A percentile compares a stretch with the other conserved stretches of the same genome.
Evolutionary conservation across 306 rosid genomes (phyloP).

Genomic region (Mimosa bimucronata): DNA sequence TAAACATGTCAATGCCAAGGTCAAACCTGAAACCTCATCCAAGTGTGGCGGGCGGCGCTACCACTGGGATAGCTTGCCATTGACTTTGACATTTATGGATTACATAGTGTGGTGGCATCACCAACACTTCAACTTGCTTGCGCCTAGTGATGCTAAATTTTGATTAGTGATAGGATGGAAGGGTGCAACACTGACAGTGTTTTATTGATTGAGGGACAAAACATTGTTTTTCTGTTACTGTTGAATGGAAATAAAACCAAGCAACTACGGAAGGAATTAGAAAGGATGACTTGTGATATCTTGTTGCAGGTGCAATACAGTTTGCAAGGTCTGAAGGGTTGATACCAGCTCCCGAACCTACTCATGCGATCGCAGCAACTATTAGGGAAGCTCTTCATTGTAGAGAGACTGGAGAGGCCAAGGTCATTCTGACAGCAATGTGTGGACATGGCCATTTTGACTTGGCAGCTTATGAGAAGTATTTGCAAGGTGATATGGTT

Average conservation of each 20-base stretch:
- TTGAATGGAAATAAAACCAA: neutral
- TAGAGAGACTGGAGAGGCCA: constrained; percentile 76
- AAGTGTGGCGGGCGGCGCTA: too few relatives aligned
- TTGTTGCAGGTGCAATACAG: constrained; percentile 52
- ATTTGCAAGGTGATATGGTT: constrained; percentile 82
- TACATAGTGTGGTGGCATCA: neutral
- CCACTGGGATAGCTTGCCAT: too few relatives aligned
- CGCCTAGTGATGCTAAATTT: neutral
- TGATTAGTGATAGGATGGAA: neutral
- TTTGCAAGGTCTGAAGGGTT: constrained; percentile 91
- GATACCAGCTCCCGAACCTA: constrained; percentile 96
- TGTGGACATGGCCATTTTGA: constrained; percentile 98
- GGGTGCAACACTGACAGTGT: neutral
- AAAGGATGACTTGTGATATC: constrained; percentile 12
- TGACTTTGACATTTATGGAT: neutral
- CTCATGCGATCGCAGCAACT: constrained; percentile 36
- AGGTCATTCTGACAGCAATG: constrained; percentile 93
- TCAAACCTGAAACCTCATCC: too few relatives aligned
- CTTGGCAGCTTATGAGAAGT: constrained; percentile 78
- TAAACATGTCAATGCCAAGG: too few relatives aligned
- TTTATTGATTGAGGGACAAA: neutral
- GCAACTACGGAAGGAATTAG: neutral
- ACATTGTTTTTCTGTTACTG: neutral
- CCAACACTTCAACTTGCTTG: neutral
- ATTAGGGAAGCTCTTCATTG: constrained; percentile 86